Base-by-base conservation (phyloP, 306 rosid species). In the Hippophae gyantsensis region DNA sequence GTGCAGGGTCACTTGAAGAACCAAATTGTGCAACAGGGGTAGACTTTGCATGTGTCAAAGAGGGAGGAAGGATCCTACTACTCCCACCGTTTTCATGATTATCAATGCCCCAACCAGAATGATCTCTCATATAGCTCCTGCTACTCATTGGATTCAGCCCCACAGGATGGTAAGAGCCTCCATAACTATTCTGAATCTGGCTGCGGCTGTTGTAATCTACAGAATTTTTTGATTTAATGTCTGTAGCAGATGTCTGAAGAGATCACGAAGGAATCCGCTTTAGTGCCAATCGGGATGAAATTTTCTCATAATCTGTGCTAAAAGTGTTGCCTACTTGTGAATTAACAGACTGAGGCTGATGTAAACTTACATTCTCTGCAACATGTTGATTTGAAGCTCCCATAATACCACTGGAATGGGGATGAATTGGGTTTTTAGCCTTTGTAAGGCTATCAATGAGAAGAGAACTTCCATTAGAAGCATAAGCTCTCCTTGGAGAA, bases 41-140 rank as follows among this genome's bases (percentile, higher is more conserved):
- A 48, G 78, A 46, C 81, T 75, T 92, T 61, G 72, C 88, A n/a
- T 55, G 82, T 69, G 59, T 68, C 82, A 84, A 56, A 71, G 86
- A 65, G 23, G 78, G 62, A 63, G 97, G 90, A 55, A 79, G 84
- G 66, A 59, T 51, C 79, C 96, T 85, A 58, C 96, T 85, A 58
- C 13, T 67, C 67, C 78, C 83, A 69, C 78, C 74, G 67, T 70
- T 82, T 65, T 76, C 89, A 64, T 72, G 52, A 45, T 76, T 87
- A 60, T 67, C 87, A 64, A 45, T 68, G 59, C 76, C 84, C 81
- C 82, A 66, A 69, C 57, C 14, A 60, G 77, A 65, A 58, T 38
- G 59, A 44, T 78, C 85, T 64, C 69, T 82, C 69, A 61, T 53
- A 62, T 70, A 48, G 71, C 82, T 70, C 78, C 61, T 87, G 63